phyloP scores from a whole-genome alignment of 2,329 filamentous ascomycete genomes.

The Esteya vermicola region DNA sequence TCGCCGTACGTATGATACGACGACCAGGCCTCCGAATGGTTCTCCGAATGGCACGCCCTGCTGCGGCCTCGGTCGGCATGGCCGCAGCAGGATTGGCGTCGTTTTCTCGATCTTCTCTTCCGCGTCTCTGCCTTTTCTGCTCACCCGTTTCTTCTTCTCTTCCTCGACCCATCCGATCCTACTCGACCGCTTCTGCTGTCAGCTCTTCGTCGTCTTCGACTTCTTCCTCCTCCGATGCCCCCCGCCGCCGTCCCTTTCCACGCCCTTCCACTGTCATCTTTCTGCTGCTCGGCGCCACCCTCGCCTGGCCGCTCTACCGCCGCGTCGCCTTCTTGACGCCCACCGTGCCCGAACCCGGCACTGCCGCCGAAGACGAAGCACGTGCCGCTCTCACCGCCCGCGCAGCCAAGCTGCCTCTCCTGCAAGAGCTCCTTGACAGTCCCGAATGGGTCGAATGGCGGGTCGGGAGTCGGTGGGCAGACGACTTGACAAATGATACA shows the following conservation, averaged over 20 bases:
- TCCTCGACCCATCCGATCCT: too few relatives aligned
- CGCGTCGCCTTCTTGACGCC: background rate
- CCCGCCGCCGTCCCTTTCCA: background rate
- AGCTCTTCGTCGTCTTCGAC: too few relatives aligned
- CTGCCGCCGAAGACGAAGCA: background rate
- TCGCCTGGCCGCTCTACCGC: background rate
- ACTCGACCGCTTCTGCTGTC: background rate
- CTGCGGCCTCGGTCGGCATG: background rate
- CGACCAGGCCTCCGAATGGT: background rate
- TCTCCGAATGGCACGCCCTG: background rate
- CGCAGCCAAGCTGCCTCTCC: slow-evolving; percentile 3
- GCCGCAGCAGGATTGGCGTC: background rate
- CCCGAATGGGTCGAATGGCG: slow-evolving; percentile 10
- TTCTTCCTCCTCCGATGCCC: background rate
- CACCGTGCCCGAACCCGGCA: slow-evolving; percentile 1
- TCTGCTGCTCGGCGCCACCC: slow-evolving; percentile 1
- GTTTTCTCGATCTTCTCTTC: background rate
- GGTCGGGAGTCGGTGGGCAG: slow-evolving; percentile 3
- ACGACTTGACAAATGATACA: background rate
- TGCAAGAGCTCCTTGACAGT: slow-evolving; percentile 7
- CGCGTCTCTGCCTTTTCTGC: too few relatives aligned
- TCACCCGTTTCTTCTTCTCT: too few relatives aligned
- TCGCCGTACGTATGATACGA: too few relatives aligned
- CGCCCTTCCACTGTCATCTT: slow-evolving; percentile 3
- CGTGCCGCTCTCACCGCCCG: background rate